Evolutionary conservation across 106 monocot genomes (phyloP).

Genomic region (Allium sativum): DNA sequence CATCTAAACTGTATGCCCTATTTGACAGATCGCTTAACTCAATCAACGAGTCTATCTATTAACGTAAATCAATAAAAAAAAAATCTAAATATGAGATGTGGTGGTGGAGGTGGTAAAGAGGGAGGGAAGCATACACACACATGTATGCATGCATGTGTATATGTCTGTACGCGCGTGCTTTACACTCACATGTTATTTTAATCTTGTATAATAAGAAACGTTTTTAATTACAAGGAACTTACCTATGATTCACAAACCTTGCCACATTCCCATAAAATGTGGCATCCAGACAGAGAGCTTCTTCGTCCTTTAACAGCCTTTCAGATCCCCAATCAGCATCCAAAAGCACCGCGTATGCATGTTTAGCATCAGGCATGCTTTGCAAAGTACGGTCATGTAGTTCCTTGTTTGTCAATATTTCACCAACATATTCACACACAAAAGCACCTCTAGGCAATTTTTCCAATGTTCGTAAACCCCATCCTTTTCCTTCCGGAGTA

Average conservation of each 20-base stretch:
- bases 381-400: slow-evolving; percentile 55
- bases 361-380: slow-evolving; percentile 28
- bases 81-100: too few species aligned
- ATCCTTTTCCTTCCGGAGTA: slow-evolving; percentile 57
- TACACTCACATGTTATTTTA: too few species aligned
- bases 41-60: too few species aligned
- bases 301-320: slow-evolving; percentile 76
- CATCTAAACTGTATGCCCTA: too few species aligned
- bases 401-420: slow-evolving; percentile 75
- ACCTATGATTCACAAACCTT: slow-evolving; percentile 94
- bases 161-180: too few species aligned
- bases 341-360: slow-evolving; percentile 61
- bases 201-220: too few species aligned
- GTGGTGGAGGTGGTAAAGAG: too few species aligned
- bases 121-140: too few species aligned
- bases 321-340: slow-evolving; percentile 89
- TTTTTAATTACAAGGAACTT: neutral
- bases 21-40: too few species aligned
- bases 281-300: slow-evolving; percentile 88
- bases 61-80: too few species aligned
- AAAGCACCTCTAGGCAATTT: slow-evolving; percentile 69
- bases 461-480: slow-evolving; percentile 65
- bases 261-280: slow-evolving; percentile 88
- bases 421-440: slow-evolving; percentile 89
- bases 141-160: too few species aligned